A percentile compares a stretch with the other conserved stretches of the same genome.
phyloP scores from a whole-genome alignment of 169 alveolate genomes.

The Besnoitia besnoiti region DNA sequence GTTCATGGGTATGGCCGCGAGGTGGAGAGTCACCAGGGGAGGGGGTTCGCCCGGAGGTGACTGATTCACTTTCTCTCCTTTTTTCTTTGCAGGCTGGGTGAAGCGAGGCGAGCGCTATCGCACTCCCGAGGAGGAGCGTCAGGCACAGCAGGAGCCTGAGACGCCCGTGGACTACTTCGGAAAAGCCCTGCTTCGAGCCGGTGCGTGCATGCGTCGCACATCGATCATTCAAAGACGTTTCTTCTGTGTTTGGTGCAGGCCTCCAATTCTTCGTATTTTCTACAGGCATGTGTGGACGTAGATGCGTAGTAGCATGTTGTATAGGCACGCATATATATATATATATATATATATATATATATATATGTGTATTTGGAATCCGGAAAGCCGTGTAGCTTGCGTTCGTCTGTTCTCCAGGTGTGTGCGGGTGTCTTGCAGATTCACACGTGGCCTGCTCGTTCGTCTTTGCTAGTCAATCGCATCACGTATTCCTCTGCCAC shows the following conservation, averaged over 20 bases:
- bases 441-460: too few relatives aligned
- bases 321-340: not conserved
- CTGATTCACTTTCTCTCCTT: not conserved
- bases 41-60: too few relatives aligned
- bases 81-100: conserved; percentile 63
- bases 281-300: not conserved
- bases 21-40: too few relatives aligned
- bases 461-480: too few relatives aligned
- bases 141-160: conserved; percentile 45
- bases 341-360: conserved; percentile 6
- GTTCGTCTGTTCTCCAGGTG: not conserved
- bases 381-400: not conserved
- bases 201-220: too few relatives aligned
- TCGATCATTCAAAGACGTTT: not conserved
- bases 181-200: conserved; percentile 69
- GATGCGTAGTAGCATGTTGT: not conserved
- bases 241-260: not conserved
- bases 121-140: conserved; percentile 66
- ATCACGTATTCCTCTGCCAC: too few relatives aligned
- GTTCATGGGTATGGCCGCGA: too few relatives aligned
- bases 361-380: not conserved
- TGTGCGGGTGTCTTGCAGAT: not conserved
- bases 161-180: conserved; percentile 84
- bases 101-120: conserved; percentile 71
- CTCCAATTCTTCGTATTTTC: not conserved